Evolutionary conservation across 179 eudicot genomes (phyloP).

Genomic region (Beta macrorhiza): DNA sequence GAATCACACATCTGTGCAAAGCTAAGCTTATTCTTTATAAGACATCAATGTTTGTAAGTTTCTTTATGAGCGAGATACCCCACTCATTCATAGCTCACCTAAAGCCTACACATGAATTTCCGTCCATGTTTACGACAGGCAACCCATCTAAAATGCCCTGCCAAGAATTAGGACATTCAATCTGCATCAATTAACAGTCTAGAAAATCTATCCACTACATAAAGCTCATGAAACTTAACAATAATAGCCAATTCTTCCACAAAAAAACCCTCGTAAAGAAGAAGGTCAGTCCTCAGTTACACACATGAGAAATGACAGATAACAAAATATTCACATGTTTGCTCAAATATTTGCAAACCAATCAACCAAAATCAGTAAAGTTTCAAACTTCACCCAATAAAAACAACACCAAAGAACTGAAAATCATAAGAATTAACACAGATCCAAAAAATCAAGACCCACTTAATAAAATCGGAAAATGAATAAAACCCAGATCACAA

Average conservation of each 20-base stretch:
- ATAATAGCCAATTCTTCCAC: neutral
- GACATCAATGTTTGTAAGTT: conserved; percentile 44
- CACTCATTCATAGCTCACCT: conserved; percentile 60
- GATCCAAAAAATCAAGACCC: conserved; percentile 12
- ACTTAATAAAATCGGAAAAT: neutral
- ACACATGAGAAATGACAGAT: no score
- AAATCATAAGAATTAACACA: conserved; percentile 8
- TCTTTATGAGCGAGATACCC: conserved; percentile 50
- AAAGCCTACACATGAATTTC: conserved; percentile 56
- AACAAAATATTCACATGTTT: no score
- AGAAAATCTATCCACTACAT: neutral
- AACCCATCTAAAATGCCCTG: conserved; percentile 48
- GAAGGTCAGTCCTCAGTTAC: no score
- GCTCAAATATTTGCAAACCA: no score
- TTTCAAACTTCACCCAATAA: neutral
- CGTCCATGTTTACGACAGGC: conserved; percentile 73
- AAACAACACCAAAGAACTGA: neutral
- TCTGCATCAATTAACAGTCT: neutral
- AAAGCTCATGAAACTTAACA: neutral
- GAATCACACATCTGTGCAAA: no score
- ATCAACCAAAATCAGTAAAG: no score
- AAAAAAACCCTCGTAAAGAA: neutral
- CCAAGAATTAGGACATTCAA: conserved; percentile 71
- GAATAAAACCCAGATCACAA: conserved; percentile 23
- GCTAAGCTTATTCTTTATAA: no score